These are phyloP conservation scores for Lepidium sativum DNA, from an alignment of 345 rosid species.

Conservation along the genomic window DNA sequence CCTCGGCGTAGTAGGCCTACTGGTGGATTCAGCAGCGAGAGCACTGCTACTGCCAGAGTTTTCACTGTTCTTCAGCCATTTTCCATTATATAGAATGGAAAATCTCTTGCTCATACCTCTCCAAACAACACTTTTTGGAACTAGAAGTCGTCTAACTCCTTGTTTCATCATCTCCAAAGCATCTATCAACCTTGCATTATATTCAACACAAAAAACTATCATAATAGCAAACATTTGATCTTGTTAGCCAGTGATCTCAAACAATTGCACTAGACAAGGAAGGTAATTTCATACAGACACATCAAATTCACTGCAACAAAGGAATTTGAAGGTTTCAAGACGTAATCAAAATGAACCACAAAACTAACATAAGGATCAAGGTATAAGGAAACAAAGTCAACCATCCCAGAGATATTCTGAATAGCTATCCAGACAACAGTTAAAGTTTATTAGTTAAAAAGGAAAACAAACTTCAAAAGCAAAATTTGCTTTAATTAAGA, in stretches of 20 bases:
- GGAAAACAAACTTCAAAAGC: not conserved
- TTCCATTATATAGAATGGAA: conserved; percentile 70
- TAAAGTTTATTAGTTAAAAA: not conserved
- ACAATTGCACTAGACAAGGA: not conserved
- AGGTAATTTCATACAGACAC: not conserved
- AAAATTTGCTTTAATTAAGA: not conserved
- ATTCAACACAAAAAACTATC: conserved; percentile 8
- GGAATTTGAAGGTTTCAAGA: not conserved
- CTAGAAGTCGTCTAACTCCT: conserved; percentile 84
- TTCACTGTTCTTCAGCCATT: conserved; percentile 85
- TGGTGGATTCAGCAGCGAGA: conserved; percentile 33
- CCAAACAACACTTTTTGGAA: conserved; percentile 67
- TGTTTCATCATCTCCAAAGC: conserved; percentile 99
- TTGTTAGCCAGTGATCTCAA: not conserved
- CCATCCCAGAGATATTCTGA: not conserved
- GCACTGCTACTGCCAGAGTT: conserved; percentile 44
- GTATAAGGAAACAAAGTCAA: not conserved
- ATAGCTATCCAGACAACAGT: not conserved
- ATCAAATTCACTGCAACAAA: not conserved
- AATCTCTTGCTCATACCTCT: conserved; percentile 97
- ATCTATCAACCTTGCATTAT: conserved; percentile 64
- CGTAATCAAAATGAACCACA: not conserved
- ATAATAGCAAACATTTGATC: not conserved
- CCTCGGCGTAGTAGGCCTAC: conserved; percentile 55
- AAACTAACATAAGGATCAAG: not conserved